Percentiles rank a stretch among this genome's conserved stretches.
Evolutionary conservation across 2,329 filamentous ascomycete genomes (phyloP).

Genomic region (Claviceps pusilla): DNA sequence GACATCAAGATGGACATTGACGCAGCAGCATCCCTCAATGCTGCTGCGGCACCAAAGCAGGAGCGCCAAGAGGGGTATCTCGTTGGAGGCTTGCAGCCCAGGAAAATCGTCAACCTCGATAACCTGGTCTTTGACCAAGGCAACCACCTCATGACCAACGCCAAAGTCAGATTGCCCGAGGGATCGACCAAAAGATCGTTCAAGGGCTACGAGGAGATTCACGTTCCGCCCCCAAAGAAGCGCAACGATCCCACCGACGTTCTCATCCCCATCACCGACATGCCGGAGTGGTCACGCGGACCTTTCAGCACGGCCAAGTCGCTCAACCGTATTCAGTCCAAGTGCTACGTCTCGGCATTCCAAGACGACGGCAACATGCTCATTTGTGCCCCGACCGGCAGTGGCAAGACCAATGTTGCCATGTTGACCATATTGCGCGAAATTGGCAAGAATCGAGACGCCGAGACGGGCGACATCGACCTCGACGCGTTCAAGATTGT

Average conservation of each 20-base stretch:
- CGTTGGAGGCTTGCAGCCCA: constrained; percentile 71
- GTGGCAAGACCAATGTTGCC: constrained; percentile 95
- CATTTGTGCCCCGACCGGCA: constrained; percentile 90
- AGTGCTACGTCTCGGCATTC: constrained; percentile 82
- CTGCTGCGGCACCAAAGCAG: constrained; percentile 29
- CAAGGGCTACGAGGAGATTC: constrained; percentile 97
- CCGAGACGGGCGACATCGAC: constrained; percentile 81
- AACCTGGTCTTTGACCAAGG: constrained; percentile 96
- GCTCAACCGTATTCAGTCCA: constrained; percentile 90
- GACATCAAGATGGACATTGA: constrained; percentile 96
- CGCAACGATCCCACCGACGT: constrained; percentile 66
- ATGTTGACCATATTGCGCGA: constrained; percentile 95
- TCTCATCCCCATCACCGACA: constrained; percentile 68
- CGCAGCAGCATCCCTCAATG: constrained; percentile 45
- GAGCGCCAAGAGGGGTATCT: constrained; percentile 53
- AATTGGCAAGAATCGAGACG: constrained; percentile 86
- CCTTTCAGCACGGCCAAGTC: constrained; percentile 79
- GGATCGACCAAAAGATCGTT: constrained; percentile 90
- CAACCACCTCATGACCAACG: constrained; percentile 99
- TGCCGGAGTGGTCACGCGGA: constrained; percentile 80
- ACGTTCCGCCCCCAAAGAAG: constrained; percentile 85
- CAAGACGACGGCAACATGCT: constrained; percentile 94
- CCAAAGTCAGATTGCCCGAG: constrained; percentile 82
- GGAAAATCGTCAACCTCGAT: constrained; percentile 79
- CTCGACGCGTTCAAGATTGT: constrained; percentile 97